These are phyloP conservation scores for Penicillium sp. DNA, from an alignment of 2,329 filamentous ascomycete genomes.

Conservation along the genomic window DNA sequence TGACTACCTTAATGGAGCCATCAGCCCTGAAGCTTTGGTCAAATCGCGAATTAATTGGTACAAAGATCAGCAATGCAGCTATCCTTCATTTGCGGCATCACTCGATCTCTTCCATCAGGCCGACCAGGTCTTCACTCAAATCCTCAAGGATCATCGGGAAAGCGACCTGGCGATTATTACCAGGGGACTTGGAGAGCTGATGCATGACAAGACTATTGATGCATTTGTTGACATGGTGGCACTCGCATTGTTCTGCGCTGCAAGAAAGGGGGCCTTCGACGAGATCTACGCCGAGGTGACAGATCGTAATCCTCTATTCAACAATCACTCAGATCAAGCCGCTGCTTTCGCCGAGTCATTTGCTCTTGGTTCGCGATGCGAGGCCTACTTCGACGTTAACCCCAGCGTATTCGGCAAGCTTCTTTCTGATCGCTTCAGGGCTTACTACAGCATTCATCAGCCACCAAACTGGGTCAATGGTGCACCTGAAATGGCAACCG, in stretches of 20 bases:
- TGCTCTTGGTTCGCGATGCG: conserved; percentile 62
- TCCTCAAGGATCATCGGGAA: conserved; percentile 31
- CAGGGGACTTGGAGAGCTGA: conserved; percentile 35
- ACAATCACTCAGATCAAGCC: conserved; percentile 61
- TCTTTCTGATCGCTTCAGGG: conserved; percentile 42
- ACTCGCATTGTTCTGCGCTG: conserved; percentile 57
- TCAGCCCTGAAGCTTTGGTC: conserved; percentile 37
- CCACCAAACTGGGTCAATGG: conserved; percentile 53
- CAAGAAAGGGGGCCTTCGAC: conserved; percentile 57
- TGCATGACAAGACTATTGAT: conserved; percentile 38
- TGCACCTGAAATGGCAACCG: conserved; percentile 49
- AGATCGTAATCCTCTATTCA: conserved; percentile 61
- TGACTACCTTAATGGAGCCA: conserved; percentile 42
- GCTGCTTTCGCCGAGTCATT: conserved; percentile 64
- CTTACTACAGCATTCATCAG: conserved; percentile 46
- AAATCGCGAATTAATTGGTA: conserved; percentile 45
- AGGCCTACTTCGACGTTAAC: conserved; percentile 59
- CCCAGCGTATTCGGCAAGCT: conserved; percentile 50
- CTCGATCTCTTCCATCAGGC: conserved; percentile 41
- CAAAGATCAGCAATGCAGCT: conserved; percentile 35
- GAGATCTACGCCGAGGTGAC: conserved; percentile 63
- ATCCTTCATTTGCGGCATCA: conserved; percentile 35
- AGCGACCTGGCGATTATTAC: conserved; percentile 39
- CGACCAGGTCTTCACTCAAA: conserved; percentile 27
- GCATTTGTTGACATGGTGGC: conserved; percentile 55